Percentiles rank a stretch among this genome's conserved stretches.
phyloP scores from a whole-genome alignment of 1,284 basidiomycete genomes.

The Rhodotorula sp. region DNA sequence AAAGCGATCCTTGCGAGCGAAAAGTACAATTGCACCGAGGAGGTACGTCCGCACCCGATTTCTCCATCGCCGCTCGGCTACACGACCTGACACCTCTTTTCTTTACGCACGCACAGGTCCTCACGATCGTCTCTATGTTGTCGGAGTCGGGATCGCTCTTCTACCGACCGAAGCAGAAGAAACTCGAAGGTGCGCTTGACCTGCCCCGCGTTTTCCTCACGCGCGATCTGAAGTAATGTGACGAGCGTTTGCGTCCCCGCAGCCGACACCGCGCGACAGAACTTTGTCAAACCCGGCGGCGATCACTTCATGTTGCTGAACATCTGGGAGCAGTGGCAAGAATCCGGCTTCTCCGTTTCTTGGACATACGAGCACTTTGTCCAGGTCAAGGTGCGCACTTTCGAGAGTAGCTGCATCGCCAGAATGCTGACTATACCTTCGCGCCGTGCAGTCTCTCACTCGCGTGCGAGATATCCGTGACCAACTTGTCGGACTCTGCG shows the following conservation, averaged over 20 bases:
- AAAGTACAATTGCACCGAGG: conserved; percentile 90
- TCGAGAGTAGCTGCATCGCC: no score
- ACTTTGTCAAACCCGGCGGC: conserved; percentile 91
- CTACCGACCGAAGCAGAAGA: conserved; percentile 88
- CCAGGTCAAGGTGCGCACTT: conserved; percentile 69
- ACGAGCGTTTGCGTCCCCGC: conserved; percentile 56
- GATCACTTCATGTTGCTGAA: conserved; percentile 97
- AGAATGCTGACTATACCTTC: neutral
- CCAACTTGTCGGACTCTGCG: conserved; percentile 90
- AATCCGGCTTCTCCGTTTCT: conserved; percentile 81
- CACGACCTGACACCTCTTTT: neutral
- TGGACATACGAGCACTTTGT: conserved; percentile 83
- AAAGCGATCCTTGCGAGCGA: conserved; percentile 96
- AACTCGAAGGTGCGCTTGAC: conserved; percentile 47
- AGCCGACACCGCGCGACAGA: conserved; percentile 93
- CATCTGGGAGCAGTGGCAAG: conserved; percentile 98
- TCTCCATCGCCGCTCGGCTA: neutral
- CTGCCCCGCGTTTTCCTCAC: neutral
- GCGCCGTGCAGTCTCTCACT: conserved; percentile 61
- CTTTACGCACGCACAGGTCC: conserved; percentile 52
- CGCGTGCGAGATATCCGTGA: conserved; percentile 92
- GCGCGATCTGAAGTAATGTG: neutral
- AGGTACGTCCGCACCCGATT: conserved; percentile 50
- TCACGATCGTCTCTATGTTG: conserved; percentile 97
- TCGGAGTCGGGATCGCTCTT: conserved; percentile 92